Evolutionary conservation across 2,329 filamentous ascomycete genomes (phyloP), one percentile per base, ranked within the genome.

Genomic region (Aspergillus calidoustus): DNA sequence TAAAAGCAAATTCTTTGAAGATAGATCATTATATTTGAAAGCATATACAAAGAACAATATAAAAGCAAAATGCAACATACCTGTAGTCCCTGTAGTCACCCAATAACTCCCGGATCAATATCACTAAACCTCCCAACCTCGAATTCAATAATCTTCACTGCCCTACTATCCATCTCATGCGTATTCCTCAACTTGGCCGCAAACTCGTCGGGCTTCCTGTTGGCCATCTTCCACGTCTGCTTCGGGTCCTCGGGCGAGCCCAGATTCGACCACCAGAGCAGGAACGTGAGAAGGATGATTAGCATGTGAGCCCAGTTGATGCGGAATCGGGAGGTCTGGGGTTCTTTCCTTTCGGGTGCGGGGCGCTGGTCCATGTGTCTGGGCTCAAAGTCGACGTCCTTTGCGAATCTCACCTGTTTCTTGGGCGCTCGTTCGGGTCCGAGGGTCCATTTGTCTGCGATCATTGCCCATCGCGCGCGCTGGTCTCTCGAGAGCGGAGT

Each of bases 121-220:
- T 59, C 57, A 28, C 41, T 49, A 44, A 43, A 54, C 38, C 43
- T 49, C 31, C 19, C 57, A 44, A 54, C 30, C 30, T 59, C 51
- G 23, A 59, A 59, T 23, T 54, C 57, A 8, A 59, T 7, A 4
- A 54, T 25, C 3, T 30, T 47, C n/a, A n/a, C 17, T 43, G 41
- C 25, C 22, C 19, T 22, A 41, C 34, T 41, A 15, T 41, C 34
- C n/a, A 8, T 31, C 34, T 13, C 19, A 41, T 11, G 34, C 28
- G 48, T 6, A 11, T 43, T 38, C 11, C 57, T 30, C 43, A 59
- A 25, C 19, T 23, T 47, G 8, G 51, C 44, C 3, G 47, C 30
- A 31, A 54, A 19, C 15, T 50, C 31, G 3, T 59, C 49, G 3
- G 57, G 57, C 7, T 13, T 5, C 57, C 43, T 34, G 7, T 59